These are phyloP conservation scores for Aspergillus coremiiformis DNA, from an alignment of 495 filamentous ascomycete species.

Conservation along the genomic window DNA sequence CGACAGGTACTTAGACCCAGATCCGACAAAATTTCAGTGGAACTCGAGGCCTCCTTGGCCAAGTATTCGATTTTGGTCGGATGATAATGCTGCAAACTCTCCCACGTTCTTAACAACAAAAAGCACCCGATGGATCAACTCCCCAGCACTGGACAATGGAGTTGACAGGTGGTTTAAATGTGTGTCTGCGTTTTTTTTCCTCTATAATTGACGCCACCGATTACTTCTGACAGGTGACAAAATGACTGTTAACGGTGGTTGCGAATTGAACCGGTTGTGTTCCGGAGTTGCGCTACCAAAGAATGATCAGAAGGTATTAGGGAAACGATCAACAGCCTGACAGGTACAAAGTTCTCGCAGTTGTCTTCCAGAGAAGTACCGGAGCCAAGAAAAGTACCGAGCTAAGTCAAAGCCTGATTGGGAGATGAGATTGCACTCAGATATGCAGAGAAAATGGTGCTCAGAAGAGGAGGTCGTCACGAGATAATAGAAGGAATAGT, in stretches of 20 bases:
- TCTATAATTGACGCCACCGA: slow-evolving; percentile 1
- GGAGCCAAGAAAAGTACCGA: slow-evolving; percentile 2
- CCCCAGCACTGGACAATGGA: background rate
- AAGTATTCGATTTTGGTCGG: background rate
- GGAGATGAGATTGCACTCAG: background rate
- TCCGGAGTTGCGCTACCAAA: background rate
- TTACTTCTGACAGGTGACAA: slow-evolving; percentile 13
- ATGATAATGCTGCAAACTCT: background rate
- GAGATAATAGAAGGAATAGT: background rate
- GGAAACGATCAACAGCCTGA: slow-evolving; percentile 13
- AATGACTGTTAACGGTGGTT: slow-evolving; percentile 23
- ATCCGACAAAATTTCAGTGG: slow-evolving; percentile 20
- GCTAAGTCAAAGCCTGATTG: background rate
- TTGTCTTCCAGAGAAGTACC: slow-evolving; percentile 23
- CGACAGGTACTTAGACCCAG: slow-evolving; percentile 26
- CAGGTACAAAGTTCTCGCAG: slow-evolving; percentile 5
- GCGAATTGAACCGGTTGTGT: slow-evolving; percentile 22
- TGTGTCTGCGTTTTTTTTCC: background rate
- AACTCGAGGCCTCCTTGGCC: slow-evolving; percentile 18
- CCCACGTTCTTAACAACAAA: slow-evolving; percentile 4
- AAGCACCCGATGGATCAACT: background rate
- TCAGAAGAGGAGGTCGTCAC: background rate
- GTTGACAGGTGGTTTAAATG: background rate
- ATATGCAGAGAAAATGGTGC: background rate
- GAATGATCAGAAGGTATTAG: background rate